phyloP scores from a whole-genome alignment of 208 protist genomes.

The Trypanosoma avium region DNA sequence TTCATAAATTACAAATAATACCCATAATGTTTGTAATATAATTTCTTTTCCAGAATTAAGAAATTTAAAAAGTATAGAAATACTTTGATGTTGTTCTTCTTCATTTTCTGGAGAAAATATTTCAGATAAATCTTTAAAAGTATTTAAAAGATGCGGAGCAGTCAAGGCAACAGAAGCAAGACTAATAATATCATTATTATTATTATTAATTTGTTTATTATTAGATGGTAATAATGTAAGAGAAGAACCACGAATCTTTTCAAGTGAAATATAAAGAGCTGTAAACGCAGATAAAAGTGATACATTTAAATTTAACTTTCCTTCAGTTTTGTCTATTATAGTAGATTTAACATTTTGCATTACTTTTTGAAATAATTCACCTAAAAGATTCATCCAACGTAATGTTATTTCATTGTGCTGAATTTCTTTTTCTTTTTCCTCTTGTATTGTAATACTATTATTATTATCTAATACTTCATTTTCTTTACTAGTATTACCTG shows the following conservation, averaged over 20 bases:
- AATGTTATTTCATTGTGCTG: background rate
- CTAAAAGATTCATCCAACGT: slow-evolving; percentile 24
- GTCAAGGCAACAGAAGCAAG: slow-evolving; percentile 5
- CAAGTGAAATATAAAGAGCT: slow-evolving; percentile 23
- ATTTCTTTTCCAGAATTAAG: background rate
- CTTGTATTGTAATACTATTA: background rate
- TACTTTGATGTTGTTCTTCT: background rate
- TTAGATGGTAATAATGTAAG: too few species aligned
- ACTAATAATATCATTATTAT: background rate
- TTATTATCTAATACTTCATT: background rate
- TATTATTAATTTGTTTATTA: background rate
- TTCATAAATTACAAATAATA: slow-evolving; percentile 13
- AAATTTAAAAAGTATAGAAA: slow-evolving; percentile 8
- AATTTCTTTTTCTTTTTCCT: background rate
- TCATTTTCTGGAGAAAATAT: slow-evolving; percentile 17
- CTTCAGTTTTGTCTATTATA: too few species aligned
- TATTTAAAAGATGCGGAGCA: background rate
- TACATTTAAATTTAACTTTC: too few species aligned
- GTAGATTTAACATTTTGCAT: slow-evolving; percentile 1
- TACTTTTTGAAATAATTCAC: slow-evolving; percentile 10
- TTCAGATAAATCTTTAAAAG: background rate
- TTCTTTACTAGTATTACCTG: too few species aligned
- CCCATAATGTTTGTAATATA: slow-evolving; percentile 9
- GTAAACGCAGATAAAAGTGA: slow-evolving; percentile 9
- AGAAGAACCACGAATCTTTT: background rate